Base-by-base conservation (phyloP, 306 rosid genomes). In the Purshia tridentata region DNA sequence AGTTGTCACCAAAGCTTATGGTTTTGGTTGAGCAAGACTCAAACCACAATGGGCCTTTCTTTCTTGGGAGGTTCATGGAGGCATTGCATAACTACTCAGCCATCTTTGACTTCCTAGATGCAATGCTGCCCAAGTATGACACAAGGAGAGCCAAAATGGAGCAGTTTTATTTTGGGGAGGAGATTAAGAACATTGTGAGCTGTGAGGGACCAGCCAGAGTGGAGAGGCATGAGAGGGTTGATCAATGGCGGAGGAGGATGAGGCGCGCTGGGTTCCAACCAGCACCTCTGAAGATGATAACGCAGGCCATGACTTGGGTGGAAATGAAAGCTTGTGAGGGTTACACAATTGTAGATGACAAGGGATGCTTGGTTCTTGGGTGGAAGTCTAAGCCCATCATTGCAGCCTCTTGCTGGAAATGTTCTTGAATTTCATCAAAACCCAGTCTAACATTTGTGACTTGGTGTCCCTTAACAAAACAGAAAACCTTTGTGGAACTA, bases 21-120 rank as follows among this genome's bases (percentile, higher is more conserved):
- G 52, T 73, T 0, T 40, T 73, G 35, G 77, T 73, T 10, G 77
- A 73, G 77, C 77, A 73, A 39, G 77, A 73, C 47, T 61, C 69
- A 18, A 61, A 70, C 60, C 77, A 73, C 50, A 73, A 73, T 35
- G 77, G 70, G 16, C 77, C 77, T 37, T 61, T 73, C 69, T 73
- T 73, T 61, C 77, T 73, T 10, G 77, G 77, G 52, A 73, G 70
- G 50, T 73, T 73, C 69, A 61, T 61, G 77, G 77, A 61, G 69
- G 77, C 77, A 49, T 8, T 61, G 70, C 69, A 73, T 61, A 60
- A 49, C 13, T 73, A 73, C 70, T 61, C 77, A 12, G 77, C 77
- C 48, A 73, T 73, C 18, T 73, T 73, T 9, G 61, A 73, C 62
- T 49, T 62, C 48, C 29, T 73, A 12, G 77, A 73, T 50, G 70